Evolutionary conservation across 1,139 yeast species (phyloP).

Genomic region (Torulaspora globosa): DNA sequence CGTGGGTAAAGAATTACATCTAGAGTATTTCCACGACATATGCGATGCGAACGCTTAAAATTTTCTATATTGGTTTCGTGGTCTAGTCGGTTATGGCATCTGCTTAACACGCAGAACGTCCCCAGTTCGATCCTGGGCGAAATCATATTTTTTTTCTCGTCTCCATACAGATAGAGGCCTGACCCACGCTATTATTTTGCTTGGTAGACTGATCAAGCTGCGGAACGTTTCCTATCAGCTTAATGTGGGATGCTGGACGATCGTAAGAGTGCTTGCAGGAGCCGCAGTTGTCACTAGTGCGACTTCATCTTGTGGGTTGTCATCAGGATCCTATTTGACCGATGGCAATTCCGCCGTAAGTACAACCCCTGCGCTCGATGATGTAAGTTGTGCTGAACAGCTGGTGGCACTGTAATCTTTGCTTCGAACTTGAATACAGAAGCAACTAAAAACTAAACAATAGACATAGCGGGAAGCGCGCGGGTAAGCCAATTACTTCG

Average conservation of each 20-base stretch:
- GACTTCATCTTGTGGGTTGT: constrained; percentile 10
- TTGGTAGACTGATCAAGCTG: too few relatives aligned
- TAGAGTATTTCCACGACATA: too few relatives aligned
- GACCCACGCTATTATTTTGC: too few relatives aligned
- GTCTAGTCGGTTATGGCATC: constrained; percentile 99
- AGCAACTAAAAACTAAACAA: background rate
- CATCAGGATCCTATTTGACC: constrained; percentile 10
- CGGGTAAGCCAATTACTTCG: background rate
- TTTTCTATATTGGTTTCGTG: constrained; percentile 52
- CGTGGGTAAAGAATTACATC: too few relatives aligned
- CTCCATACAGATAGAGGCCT: too few relatives aligned
- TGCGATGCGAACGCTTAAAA: too few relatives aligned
- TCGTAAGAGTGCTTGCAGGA: too few relatives aligned
- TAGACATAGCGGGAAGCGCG: too few relatives aligned
- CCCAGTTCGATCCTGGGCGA: constrained; percentile 99
- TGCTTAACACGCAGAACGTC: constrained; percentile 99
- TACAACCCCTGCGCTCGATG: constrained; percentile 13
- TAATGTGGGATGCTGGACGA: too few relatives aligned
- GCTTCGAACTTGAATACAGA: background rate
- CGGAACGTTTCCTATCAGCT: too few relatives aligned
- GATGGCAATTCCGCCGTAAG: constrained; percentile 12
- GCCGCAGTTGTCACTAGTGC: constrained; percentile 10
- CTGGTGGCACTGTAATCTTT: too few relatives aligned
- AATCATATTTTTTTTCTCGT: constrained; percentile 53
- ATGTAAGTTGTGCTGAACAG: constrained; percentile 3